These are phyloP conservation scores for Heliamphora exappendiculata DNA, from an alignment of 148 eudicot genomes.

Conservation along the genomic window DNA sequence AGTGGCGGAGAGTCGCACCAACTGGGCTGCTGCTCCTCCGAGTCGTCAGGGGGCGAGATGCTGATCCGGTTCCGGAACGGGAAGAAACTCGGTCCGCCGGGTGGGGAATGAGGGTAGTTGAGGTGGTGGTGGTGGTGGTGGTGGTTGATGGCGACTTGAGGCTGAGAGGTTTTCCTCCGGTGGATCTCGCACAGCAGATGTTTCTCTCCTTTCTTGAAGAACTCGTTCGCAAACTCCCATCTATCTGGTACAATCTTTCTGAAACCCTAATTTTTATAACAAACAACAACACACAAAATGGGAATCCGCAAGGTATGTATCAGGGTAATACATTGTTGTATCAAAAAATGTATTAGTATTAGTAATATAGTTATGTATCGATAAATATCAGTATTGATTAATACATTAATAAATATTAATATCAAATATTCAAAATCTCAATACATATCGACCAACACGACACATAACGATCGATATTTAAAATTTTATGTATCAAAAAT, in stretches of 20 bases:
- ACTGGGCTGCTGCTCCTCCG: slow-evolving; percentile 29
- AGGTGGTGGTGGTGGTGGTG: slow-evolving; percentile 19
- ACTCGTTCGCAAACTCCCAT: slow-evolving; percentile 61
- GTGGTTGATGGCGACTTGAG: slow-evolving; percentile 3
- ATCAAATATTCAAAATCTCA: no score
- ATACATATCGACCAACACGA: no score
- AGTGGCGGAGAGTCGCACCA: slow-evolving; percentile 34
- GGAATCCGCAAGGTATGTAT: no score
- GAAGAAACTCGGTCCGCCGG: slow-evolving; percentile 18
- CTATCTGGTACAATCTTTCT: slow-evolving; percentile 56
- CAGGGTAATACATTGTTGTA: no score
- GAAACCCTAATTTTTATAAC: slow-evolving; percentile 29
- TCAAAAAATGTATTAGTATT: no score
- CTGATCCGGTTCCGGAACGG: slow-evolving; percentile 33
- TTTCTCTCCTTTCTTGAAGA: slow-evolving; percentile 42
- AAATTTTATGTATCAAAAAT: no score
- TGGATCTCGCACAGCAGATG: slow-evolving; percentile 45
- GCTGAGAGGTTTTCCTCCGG: slow-evolving; percentile 33
- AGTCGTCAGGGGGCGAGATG: slow-evolving; percentile 51
- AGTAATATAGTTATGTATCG: no score
- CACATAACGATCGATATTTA: no score
- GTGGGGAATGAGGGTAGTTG: slow-evolving; percentile 19
- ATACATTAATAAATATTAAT: no score
- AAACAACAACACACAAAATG: no score
- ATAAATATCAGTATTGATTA: not conserved